Evolutionary conservation across 139 green algal genomes (phyloP), one percentile per base, ranked within the genome.

Genomic region (Chlamydomonas applanata): DNA sequence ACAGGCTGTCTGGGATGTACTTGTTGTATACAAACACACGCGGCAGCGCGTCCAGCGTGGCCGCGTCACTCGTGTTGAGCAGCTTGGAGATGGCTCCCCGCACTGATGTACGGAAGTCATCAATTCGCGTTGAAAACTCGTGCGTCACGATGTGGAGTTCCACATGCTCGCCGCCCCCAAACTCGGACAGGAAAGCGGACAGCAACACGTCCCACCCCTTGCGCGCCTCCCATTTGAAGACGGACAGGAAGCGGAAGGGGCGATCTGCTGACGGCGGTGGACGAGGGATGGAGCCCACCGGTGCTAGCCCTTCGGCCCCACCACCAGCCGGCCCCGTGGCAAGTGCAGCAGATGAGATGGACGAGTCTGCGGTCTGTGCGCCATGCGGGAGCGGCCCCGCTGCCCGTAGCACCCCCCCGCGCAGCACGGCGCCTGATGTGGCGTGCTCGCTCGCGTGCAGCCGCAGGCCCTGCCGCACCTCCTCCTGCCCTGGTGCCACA

Each of bases 61-160:
- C 36, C 1, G 34, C 59, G 4, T 40, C n/a, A 4, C n/a, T 71
- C 64, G 34, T 20, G 36, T 60, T 73, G 20, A 73, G 14, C 45
- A 45, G 24, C 19, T 73, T 44, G 24, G 19, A 63, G 67, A 60
- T 35, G 29, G 45, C 45, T 14, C 14, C 13, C 2, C 45, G 67
- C 67, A 63, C 4, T 4, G 40, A 63, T n/a, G 25, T 17, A 2
- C 40, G 46, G 44, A 62, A 64, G 67, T 63, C 14, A 14, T 63
- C 4, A 27, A 73, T 17, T 7, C 30, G 24, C 25, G 59, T 22
- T 11, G 24, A 29, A 35, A 66, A 66, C n/a, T 29, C 59, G 11
- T 66, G 59, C n/a, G 79, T 62, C 36, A 84, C 36, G 14, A 83
- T 76, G 64, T 73, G 72, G 45, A 83, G 67, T 40, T 78, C 77